Evolutionary conservation across 768 basidiomycete species (phyloP).

Genomic region (Russula dissimulans): DNA sequence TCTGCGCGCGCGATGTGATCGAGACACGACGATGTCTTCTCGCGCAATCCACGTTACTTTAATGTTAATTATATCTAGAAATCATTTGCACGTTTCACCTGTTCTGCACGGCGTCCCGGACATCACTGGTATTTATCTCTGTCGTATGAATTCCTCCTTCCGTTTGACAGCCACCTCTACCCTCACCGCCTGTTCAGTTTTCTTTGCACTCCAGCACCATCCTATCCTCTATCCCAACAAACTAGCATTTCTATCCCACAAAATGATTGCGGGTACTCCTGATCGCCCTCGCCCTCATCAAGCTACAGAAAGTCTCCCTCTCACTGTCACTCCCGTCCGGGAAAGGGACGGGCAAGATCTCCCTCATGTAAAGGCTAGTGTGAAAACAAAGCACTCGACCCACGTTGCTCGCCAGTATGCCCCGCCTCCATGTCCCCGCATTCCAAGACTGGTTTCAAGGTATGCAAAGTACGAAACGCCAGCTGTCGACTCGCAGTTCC

Average conservation of each 20-base stretch:
- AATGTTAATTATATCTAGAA: no score
- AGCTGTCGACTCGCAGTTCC: slow-evolving; percentile 1
- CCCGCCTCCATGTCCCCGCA: neutral
- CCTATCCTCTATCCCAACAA: neutral
- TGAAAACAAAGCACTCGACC: neutral
- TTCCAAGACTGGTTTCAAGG: neutral
- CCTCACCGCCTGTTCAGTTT: no score
- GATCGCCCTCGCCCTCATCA: neutral
- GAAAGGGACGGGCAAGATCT: neutral
- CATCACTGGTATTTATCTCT: neutral
- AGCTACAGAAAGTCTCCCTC: neutral
- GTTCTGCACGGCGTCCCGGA: no score
- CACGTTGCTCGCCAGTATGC: neutral
- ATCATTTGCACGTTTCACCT: no score
- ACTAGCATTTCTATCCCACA: neutral
- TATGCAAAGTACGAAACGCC: neutral
- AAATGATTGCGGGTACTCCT: neutral
- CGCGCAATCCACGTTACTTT: no score
- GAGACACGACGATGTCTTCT: no score
- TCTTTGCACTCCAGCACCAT: neutral
- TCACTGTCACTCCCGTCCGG: neutral
- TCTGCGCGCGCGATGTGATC: no score
- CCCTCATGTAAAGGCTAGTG: neutral
- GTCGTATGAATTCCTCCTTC: slow-evolving; percentile 5
- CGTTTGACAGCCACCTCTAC: no score